phyloP scores from a whole-genome alignment of 345 rosid genomes.

The Eucalyptus leucophloia region DNA sequence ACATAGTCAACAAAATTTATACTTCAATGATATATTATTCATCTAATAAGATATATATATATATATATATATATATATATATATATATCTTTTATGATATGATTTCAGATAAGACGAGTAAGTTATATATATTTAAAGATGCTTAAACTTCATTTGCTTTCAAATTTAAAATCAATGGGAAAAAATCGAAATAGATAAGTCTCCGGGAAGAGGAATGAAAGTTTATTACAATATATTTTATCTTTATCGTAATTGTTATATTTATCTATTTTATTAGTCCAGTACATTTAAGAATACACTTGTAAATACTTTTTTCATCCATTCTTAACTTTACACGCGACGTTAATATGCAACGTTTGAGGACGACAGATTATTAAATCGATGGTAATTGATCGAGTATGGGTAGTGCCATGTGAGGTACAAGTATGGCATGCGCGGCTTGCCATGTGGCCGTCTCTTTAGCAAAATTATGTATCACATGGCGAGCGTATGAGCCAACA shows the following conservation, averaged over 20 bases:
- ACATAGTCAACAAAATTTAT: background rate
- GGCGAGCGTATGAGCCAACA: background rate
- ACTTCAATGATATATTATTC: too few relatives aligned
- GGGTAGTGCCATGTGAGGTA: background rate
- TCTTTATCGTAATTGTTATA: background rate
- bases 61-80: too few relatives aligned
- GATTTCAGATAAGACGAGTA: too few relatives aligned
- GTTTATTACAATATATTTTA: background rate
- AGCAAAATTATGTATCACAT: background rate
- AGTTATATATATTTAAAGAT: too few relatives aligned
- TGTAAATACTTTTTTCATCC: background rate
- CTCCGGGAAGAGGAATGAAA: background rate
- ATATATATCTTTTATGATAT: too few relatives aligned
- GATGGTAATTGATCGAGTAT: background rate
- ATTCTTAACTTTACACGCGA: background rate
- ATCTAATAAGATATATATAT: too few relatives aligned
- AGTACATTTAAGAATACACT: too few relatives aligned
- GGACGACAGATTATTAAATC: background rate
- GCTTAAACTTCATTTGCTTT: background rate
- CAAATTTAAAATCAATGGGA: background rate
- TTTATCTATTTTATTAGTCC: too few relatives aligned
- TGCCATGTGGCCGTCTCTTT: background rate
- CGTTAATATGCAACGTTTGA: background rate
- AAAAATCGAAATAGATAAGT: background rate
- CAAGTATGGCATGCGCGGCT: background rate